Base-by-base conservation (phyloP, 2,329 filamentous ascomycete genomes). In the Penicillium sp. region DNA sequence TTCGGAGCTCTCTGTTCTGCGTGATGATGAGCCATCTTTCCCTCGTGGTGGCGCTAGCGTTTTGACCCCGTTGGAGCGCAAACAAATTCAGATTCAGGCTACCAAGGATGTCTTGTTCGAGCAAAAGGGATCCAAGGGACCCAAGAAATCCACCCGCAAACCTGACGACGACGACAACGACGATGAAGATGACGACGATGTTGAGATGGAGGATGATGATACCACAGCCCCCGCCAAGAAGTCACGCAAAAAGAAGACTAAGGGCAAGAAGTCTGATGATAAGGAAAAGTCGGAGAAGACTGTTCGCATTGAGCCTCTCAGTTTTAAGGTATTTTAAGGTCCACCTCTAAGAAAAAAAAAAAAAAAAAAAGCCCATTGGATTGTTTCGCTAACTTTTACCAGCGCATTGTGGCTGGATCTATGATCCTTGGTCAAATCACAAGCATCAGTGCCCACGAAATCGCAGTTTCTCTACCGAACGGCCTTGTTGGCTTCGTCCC, bases 41-140 rank as follows among this genome's bases (percentile, higher is more conserved):
- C 93, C 95, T 65, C 87, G 95, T 82, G 95, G 95, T 55, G 96
- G 95, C 44, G 93, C 87, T 52, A 96, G 91, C 71, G 83, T 96
- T 52, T 79, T 99, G 71, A 97, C 95, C 2, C 93, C 95, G 21
- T 81, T 99, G 51, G 95, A 99, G 74, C 90, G 96, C 72, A 97
- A 96, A 78, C 91, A 98, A 76, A 98, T 99, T 61, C 89, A 95
- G 68, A 88, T 96, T 57, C 90, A 98, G 76, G 95, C 95, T 46
- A 95, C 90, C 71, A 88, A 89, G 67, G 95, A 99, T 80, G 95
- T 93, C 42, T 80, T 96, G 39, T 95, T 93, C 71, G 95, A 98
- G 76, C 88, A 96, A 67, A 84, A 88, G 65, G 85, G 84, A 48
- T 77, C 79, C 50, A 84, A 88, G 65, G 85, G 84, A 48, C 78